Conservation (phyloP, 2,329 filamentous ascomycete genomes). For the Xylaria sp. region DNA sequence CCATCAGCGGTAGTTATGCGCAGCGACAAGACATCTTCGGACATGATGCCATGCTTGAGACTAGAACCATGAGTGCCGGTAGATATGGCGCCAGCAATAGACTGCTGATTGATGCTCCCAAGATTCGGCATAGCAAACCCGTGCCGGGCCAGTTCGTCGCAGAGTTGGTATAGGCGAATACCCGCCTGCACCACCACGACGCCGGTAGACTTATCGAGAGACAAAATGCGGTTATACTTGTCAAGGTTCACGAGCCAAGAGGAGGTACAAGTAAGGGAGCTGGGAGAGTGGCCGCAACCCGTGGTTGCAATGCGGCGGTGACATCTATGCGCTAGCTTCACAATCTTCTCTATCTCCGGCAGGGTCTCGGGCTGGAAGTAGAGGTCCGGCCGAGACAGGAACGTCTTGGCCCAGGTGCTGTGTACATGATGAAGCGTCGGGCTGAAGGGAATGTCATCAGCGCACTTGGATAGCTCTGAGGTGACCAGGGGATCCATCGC, state of each 20-base stretch:
- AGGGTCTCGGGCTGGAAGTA: constrained; percentile 85
- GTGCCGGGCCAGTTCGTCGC: constrained; percentile 72
- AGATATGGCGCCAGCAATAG: constrained; percentile 87
- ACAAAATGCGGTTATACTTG: constrained; percentile 73
- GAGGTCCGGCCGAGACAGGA: constrained; percentile 85
- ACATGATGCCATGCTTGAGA: constrained; percentile 80
- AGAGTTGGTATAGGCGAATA: constrained; percentile 78
- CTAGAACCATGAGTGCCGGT: constrained; percentile 95
- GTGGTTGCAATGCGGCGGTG: constrained; percentile 82
- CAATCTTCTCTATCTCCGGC: constrained; percentile 80
- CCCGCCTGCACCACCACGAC: constrained; percentile 84
- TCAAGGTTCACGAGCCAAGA: constrained; percentile 96
- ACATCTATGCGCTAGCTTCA: constrained; percentile 80
- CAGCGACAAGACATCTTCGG: constrained; percentile 75
- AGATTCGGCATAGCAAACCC: constrained; percentile 89
- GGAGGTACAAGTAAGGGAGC: constrained; percentile 88
- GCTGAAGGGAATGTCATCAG: constrained; percentile 71
- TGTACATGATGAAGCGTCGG: constrained; percentile 75
- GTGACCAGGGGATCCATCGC: constrained; percentile 38
- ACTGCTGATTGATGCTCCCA: constrained; percentile 94
- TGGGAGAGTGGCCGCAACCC: constrained; percentile 92
- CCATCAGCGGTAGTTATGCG: constrained; percentile 85
- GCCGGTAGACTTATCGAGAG: constrained; percentile 68
- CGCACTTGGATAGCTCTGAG: constrained; percentile 34
- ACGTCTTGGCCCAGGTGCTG: constrained; percentile 94